A percentile compares a stretch with the other conserved stretches of the same genome.
Evolutionary conservation across 1,139 yeast species (phyloP).

Genomic region (Yamadazyma pseudoaaseri): DNA sequence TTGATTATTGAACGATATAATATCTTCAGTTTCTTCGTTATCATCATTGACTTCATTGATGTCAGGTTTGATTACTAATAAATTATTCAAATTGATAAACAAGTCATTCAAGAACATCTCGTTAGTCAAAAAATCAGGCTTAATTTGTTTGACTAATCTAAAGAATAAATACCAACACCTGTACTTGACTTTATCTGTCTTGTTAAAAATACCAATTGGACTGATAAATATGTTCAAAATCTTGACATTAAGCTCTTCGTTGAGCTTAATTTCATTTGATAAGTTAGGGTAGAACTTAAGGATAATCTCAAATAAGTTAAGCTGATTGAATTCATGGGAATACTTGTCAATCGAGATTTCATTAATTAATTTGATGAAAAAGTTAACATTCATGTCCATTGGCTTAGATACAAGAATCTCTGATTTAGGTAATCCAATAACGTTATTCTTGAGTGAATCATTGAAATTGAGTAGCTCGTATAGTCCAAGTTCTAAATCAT

Average conservation of each 20-base stretch:
- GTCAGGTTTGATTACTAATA: conserved; percentile 60
- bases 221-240: conserved; percentile 78
- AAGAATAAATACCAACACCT: conserved; percentile 91
- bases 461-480: conserved; percentile 76
- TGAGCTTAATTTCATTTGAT: conserved; percentile 34
- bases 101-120: conserved; percentile 34
- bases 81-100: conserved; percentile 35
- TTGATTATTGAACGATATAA: conserved; percentile 74
- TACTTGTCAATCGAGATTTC: conserved; percentile 47
- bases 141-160: conserved; percentile 75
- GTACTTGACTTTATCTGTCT: conserved; percentile 67
- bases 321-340: conserved; percentile 76
- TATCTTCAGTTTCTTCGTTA: conserved; percentile 48
- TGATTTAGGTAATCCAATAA: conserved; percentile 64
- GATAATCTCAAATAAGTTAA: conserved; percentile 78
- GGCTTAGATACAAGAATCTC: conserved; percentile 65
- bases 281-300: conserved; percentile 76
- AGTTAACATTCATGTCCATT: conserved; percentile 55
- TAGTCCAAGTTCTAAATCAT: conserved; percentile 80
- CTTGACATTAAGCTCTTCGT: conserved; percentile 56
- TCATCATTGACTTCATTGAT: conserved; percentile 52
- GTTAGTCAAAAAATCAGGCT: conserved; percentile 44
- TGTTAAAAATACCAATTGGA: conserved; percentile 76
- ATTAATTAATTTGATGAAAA: conserved; percentile 64
- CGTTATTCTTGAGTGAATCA: conserved; percentile 74